These are phyloP conservation scores for Fusarium acutatum DNA, from an alignment of 2,329 filamentous ascomycete genomes.

Conservation along the genomic window DNA sequence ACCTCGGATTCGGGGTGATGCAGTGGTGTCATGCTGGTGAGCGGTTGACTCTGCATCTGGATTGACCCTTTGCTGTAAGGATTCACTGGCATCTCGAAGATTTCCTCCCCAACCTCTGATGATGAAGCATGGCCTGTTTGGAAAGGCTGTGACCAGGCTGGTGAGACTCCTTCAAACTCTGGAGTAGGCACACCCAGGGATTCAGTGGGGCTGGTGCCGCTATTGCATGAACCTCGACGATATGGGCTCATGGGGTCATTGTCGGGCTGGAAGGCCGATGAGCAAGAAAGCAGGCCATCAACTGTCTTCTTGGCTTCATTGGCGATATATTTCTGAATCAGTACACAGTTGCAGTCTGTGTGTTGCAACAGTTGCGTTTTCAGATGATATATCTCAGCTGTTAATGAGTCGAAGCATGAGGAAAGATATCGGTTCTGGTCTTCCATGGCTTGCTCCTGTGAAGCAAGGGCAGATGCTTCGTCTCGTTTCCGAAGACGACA, in stretches of 20 bases:
- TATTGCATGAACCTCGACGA: constrained; percentile 36
- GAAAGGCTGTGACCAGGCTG: constrained; percentile 36
- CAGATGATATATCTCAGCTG: constrained; percentile 42
- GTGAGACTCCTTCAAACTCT: constrained; percentile 30
- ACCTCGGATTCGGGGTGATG: constrained; percentile 17
- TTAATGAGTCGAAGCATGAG: constrained; percentile 38
- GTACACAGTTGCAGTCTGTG: constrained; percentile 43
- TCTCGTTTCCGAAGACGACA: constrained; percentile 45
- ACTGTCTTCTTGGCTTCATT: constrained; percentile 44
- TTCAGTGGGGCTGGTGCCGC: constrained; percentile 37
- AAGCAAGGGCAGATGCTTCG: constrained; percentile 43
- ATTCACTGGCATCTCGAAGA: constrained; percentile 37
- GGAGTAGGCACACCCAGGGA: constrained; percentile 37
- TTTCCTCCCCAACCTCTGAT: constrained; percentile 33
- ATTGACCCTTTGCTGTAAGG: constrained; percentile 23
- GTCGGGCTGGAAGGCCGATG: constrained; percentile 23
- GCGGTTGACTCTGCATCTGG: constrained; percentile 16
- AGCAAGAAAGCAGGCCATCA: constrained; percentile 30
- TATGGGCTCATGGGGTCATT: constrained; percentile 21
- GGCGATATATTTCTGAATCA: constrained; percentile 46
- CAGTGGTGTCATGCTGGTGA: constrained; percentile 4
- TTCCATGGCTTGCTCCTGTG: constrained; percentile 42
- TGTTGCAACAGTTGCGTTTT: constrained; percentile 44
- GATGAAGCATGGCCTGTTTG: constrained; percentile 25
- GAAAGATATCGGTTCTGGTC: constrained; percentile 44